Evolutionary conservation across 129 eudicot species (phyloP).

Genomic region (Flaveria linearis): DNA sequence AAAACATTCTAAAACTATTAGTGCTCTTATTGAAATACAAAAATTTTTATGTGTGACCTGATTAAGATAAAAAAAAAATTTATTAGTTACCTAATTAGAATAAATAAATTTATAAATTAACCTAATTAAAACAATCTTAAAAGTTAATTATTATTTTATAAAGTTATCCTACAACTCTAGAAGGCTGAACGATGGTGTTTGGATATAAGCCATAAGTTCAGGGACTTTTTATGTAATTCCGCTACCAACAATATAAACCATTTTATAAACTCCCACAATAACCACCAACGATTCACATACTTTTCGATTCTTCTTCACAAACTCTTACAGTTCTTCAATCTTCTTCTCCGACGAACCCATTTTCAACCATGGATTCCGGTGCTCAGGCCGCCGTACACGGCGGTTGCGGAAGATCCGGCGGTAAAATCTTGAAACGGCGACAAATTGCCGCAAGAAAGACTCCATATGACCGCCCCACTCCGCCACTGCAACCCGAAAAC

Average conservation of each 20-base stretch:
- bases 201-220: not conserved
- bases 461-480: slow-evolving; percentile 38
- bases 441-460: slow-evolving; percentile 25
- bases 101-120: too few relatives aligned
- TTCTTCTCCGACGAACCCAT: not conserved
- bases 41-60: too few relatives aligned
- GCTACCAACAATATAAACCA: not conserved
- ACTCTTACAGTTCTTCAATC: too few relatives aligned
- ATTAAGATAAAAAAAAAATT: too few relatives aligned
- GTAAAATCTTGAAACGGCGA: slow-evolving; percentile 28
- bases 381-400: slow-evolving; percentile 28
- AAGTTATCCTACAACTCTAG: too few relatives aligned
- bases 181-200: not conserved
- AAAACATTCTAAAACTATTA: too few relatives aligned
- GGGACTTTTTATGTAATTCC: slow-evolving; percentile 15
- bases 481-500: slow-evolving; percentile 24
- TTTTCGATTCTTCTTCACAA: slow-evolving; percentile 24
- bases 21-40: too few relatives aligned
- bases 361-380: slow-evolving; percentile 27
- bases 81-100: too few relatives aligned
- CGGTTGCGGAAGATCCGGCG: slow-evolving; percentile 35
- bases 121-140: too few relatives aligned
- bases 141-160: too few relatives aligned
- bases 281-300: slow-evolving; percentile 21
- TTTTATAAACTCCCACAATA: slow-evolving; percentile 30